Evolutionary conservation across 2,329 filamentous ascomycete genomes (phyloP).

Genomic region (Plenodomus lindquistii): DNA sequence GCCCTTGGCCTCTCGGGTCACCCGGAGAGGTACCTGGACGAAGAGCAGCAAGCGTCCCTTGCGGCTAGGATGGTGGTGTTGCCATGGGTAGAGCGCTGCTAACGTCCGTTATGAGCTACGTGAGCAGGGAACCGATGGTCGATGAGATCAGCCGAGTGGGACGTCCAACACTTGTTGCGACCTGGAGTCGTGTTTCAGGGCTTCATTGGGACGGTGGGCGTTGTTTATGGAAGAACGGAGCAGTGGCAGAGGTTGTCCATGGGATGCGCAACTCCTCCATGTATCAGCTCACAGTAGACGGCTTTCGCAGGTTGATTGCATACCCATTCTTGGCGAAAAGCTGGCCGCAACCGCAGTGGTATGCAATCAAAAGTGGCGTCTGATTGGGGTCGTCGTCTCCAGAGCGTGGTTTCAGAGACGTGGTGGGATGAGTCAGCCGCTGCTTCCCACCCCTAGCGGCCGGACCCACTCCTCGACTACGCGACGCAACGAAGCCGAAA

Average conservation of each 20-base stretch:
- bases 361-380: conserved; percentile 1
- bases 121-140: conserved; percentile 27
- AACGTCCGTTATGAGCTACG: conserved; percentile 11
- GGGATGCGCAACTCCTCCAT: conserved; percentile 13
- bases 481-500: conserved; percentile 31
- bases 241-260: conserved; percentile 15
- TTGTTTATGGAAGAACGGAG: conserved; percentile 22
- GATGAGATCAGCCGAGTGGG: conserved; percentile 11
- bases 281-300: conserved; percentile 14
- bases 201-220: conserved; percentile 27
- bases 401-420: conserved; percentile 9
- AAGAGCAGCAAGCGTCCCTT: conserved; percentile 36
- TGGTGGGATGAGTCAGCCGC: conserved; percentile 16
- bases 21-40: conserved; percentile 22
- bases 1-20: conserved; percentile 20
- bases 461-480: conserved; percentile 13
- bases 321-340: not conserved
- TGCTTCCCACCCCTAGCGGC: not conserved
- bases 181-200: conserved; percentile 31
- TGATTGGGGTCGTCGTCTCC: conserved; percentile 15
- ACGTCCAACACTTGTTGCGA: conserved; percentile 25
- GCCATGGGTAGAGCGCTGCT: conserved; percentile 21
- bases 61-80: conserved; percentile 32
- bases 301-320: conserved; percentile 7
- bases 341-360: not conserved